Percentiles rank a stretch among this genome's conserved stretches.
Conservation (phyloP, 176 grass and related monocot genomes). For the Saccharum officinarum region DNA sequence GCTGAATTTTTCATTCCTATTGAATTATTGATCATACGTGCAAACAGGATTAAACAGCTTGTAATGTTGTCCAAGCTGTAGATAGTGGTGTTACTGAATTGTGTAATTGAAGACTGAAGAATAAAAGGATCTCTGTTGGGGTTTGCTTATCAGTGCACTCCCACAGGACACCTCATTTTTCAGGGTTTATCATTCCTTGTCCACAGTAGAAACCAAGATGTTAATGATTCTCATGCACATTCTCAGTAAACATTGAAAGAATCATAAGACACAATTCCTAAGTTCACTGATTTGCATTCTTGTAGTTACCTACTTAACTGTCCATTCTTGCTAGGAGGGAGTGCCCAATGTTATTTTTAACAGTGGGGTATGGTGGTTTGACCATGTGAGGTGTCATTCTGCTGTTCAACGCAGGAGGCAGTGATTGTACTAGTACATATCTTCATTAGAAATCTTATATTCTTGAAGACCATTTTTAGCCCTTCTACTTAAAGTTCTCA, state of each 20-base stretch:
- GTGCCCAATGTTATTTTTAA: neutral
- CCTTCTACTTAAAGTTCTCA: neutral
- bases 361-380: neutral
- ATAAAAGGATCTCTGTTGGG: neutral
- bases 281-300: neutral
- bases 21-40: neutral
- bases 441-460: neutral
- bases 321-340: neutral
- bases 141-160: neutral
- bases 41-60: neutral
- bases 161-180: neutral
- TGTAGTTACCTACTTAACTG: neutral
- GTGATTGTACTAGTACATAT: neutral
- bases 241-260: neutral
- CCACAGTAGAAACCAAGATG: neutral
- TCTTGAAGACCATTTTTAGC: neutral
- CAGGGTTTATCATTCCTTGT: neutral
- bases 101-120: neutral
- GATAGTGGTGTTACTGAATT: neutral
- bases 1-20: neutral
- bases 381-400: neutral
- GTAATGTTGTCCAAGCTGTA: neutral
- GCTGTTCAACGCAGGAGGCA: neutral
- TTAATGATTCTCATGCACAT: neutral
- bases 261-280: neutral